Base-by-base conservation (phyloP, 164 flowering plant species). In the Stephania cephalantha region DNA sequence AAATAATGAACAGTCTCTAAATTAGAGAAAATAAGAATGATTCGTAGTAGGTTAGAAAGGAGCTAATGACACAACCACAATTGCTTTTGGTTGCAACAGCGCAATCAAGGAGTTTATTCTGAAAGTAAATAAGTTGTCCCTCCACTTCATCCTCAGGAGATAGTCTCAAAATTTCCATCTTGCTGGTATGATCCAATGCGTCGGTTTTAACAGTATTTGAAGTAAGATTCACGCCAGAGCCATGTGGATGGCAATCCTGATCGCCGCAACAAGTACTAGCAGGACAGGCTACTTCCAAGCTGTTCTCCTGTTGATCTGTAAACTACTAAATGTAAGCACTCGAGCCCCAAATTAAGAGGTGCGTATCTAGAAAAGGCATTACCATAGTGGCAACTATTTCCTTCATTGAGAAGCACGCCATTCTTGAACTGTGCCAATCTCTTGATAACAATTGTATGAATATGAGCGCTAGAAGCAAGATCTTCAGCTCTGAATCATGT, bases 81-180 rank as follows among this genome's bases (percentile, higher is more conserved):
- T 81, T 75, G 66, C 52, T 83, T 83, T 86, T 93, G 83, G 85
- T 86, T 45, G 87, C 75, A 78, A 82, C 76, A 31, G 89, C 89
- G 83, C 80, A 84, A 72, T 76, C 72, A 46, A 92, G 81, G 50
- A 96, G 85, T 81, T 78, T 84, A 70, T 87, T 86, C 86, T 92
- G 99, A 77, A 80, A 87, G 84, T 86, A 94, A 67, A 93, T 76
- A 46, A 96, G 85, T 79, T 91, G 93, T 70, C 97, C 98, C 82
- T 91, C 99, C 74, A 96, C 87, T 83, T 96, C 99, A 79, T 94
- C 97, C 68, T 81, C 86, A 18, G 98, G 97, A 73, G 89, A 86
- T 31, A 82, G 70, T 22, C 89, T 88, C 55, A 86, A 72, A 55
- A 90, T 64, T 68, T 87, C 90, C 85, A 81, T 58, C 22, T 79